Conservation (phyloP, 2,329 filamentous ascomycete species). For the Stemphylium beticola region DNA sequence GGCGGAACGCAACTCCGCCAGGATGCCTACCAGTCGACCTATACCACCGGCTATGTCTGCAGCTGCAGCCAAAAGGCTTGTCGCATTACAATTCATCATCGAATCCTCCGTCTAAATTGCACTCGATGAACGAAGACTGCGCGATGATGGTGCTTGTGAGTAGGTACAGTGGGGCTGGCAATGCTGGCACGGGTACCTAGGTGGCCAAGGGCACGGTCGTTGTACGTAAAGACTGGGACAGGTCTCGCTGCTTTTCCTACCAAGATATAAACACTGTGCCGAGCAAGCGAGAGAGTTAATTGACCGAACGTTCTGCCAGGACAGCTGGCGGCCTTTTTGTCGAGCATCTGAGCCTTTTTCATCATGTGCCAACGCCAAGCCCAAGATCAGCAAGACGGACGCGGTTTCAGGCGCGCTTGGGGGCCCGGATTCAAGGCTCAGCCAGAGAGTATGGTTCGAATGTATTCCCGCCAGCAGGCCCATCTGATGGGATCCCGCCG, state of each 20-base stretch:
- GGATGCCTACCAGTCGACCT: not conserved
- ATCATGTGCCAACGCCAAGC: conserved; percentile 23
- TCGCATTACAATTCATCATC: not conserved
- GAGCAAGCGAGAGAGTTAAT: not conserved
- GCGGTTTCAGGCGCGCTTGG: conserved; percentile 40
- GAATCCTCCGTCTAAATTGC: not conserved
- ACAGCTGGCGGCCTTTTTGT: conserved; percentile 1
- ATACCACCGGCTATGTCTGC: not conserved
- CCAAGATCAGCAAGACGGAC: conserved; percentile 25
- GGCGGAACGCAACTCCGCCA: not conserved
- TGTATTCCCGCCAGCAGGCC: conserved; percentile 20
- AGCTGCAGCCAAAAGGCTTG: not conserved
- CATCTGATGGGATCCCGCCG: conserved; percentile 2
- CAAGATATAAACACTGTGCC: conserved; percentile 3
- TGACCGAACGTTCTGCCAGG: conserved; percentile 1
- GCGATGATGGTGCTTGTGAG: not conserved
- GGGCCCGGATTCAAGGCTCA: conserved; percentile 4
- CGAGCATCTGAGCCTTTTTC: conserved; percentile 7
- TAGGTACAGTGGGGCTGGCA: not conserved
- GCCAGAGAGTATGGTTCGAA: not conserved
- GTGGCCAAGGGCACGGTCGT: not conserved
- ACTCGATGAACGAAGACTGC: not conserved
- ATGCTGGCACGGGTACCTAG: not conserved
- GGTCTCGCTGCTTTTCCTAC: not conserved
- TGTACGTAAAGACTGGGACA: not conserved